A percentile compares a stretch with the other conserved stretches of the same genome.
Conservation (phyloP, 768 basidiomycete genomes). For the Kwoniella europaea region DNA sequence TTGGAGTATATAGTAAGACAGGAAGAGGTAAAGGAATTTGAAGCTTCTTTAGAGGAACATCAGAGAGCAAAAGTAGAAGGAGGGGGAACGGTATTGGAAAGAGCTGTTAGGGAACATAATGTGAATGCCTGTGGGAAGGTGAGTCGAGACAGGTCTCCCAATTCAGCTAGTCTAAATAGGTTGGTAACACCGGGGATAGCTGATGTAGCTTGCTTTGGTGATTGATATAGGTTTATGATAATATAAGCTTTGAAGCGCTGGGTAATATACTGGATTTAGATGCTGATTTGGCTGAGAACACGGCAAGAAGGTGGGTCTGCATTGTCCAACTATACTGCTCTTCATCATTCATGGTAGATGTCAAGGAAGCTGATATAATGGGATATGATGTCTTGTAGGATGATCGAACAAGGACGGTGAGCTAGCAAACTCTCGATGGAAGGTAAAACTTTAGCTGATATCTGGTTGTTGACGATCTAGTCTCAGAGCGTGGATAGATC, state of each 20-base stretch:
- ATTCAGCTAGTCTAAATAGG: background rate
- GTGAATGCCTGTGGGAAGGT: slow-evolving; percentile 90
- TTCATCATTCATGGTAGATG: background rate
- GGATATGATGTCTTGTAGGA: slow-evolving; percentile 62
- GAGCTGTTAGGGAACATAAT: slow-evolving; percentile 99
- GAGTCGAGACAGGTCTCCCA: slow-evolving; percentile 8
- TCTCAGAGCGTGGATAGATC: slow-evolving; percentile 89
- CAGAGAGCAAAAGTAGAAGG: slow-evolving; percentile 89
- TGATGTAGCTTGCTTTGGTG: background rate
- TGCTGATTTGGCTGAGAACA: slow-evolving; percentile 91
- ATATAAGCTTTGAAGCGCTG: slow-evolving; percentile 93
- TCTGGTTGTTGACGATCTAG: slow-evolving; percentile 19
- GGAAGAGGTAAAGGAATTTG: slow-evolving; percentile 86
- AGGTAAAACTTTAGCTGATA: too few species aligned
- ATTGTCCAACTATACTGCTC: background rate
- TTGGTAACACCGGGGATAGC: background rate
- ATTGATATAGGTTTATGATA: slow-evolving; percentile 72
- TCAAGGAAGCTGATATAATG: background rate
- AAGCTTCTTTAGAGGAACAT: slow-evolving; percentile 82
- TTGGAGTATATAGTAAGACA: slow-evolving; percentile 94
- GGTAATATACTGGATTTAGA: slow-evolving; percentile 87
- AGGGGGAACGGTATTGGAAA: slow-evolving; percentile 92
- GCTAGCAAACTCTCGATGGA: slow-evolving; percentile 6
- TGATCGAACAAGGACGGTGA: slow-evolving; percentile 93
- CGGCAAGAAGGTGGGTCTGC: slow-evolving; percentile 68